Evolutionary conservation across 73 alveolate genomes (phyloP), one percentile per base, ranked within the genome.

Genomic region (Stentor coeruleus): DNA sequence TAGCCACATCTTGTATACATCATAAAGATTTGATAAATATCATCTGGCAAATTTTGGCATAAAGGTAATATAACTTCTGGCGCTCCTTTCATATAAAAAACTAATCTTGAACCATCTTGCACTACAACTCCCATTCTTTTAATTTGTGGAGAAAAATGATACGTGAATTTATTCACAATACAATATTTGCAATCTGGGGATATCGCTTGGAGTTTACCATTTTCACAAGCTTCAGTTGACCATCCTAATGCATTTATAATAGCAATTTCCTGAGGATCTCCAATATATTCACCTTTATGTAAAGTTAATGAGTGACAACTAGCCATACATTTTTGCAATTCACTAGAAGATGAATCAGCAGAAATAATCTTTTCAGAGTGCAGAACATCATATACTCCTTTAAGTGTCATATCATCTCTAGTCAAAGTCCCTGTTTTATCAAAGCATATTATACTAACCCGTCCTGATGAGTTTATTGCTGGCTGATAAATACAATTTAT

Each of bases 381-480:
- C 37, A 1, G 15, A 1, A 2, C 84, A 1, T 57, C 84, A 26
- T 28, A 28, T 28, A 85, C 28, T 58, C 98, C 99, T 59, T 82
- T 87, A 37, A 95, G 83, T 83, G 92, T 95, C 81, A 96, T 93
- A 59, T 95, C 97, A 72, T 97, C 99, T 81, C 92, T 98, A 3
- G 99, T 97, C 73, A 97, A 89, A 57, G 99, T 97, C 3, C 99
- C 99, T 11, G 99, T 97, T 88, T 97, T 97, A 81, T 97, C 99
- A 87, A 97, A 97, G 74, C 94, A 93, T 93, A 95, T 91, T 38
- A 94, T 84, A 30, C 90, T 85, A 28, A 97, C 91, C 81, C 95
- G 90, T n/a, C 99, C 99, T 20, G 97, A 91, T 3, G 87, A 91
- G 77, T 96, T 96, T 6, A 96, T 93, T 58, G 96, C 87, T 58